phyloP scores from a whole-genome alignment of 129 eudicot genomes.

The Saposhnikovia divaricata region DNA sequence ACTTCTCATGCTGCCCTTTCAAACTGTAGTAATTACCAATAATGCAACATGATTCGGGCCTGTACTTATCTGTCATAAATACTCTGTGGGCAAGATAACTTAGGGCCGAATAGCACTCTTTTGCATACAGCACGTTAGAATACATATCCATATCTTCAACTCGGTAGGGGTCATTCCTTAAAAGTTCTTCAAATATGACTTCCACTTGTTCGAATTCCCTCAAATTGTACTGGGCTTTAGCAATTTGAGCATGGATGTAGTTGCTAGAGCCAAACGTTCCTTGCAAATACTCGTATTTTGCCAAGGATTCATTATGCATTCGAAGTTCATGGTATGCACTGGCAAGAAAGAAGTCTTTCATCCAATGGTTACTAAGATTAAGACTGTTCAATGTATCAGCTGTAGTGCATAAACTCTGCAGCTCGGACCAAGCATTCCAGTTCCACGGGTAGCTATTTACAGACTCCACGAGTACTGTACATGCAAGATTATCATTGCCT shows the following conservation, averaged over 20 bases:
- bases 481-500: slow-evolving; percentile 68
- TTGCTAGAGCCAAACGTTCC: slow-evolving; percentile 65
- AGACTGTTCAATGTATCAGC: slow-evolving; percentile 64
- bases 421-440: slow-evolving; percentile 89
- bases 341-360: slow-evolving; percentile 98
- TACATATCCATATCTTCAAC: slow-evolving; percentile 98
- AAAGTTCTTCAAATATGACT: slow-evolving; percentile 84
- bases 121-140: slow-evolving; percentile 85
- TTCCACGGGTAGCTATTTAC: slow-evolving; percentile 94
- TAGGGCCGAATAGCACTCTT: slow-evolving; percentile 76
- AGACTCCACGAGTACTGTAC: slow-evolving; percentile 63
- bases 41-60: slow-evolving; percentile 95
- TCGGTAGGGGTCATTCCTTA: slow-evolving; percentile 78
- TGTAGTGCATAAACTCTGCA: slow-evolving; percentile 74
- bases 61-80: slow-evolving; percentile 77
- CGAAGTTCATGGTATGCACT: slow-evolving; percentile 71
- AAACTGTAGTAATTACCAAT: slow-evolving; percentile 87
- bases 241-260: slow-evolving; percentile 84
- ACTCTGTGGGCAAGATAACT: slow-evolving; percentile 89
- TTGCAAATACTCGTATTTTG: slow-evolving; percentile 64
- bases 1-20: slow-evolving; percentile 92
- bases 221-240: slow-evolving; percentile 77
- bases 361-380: slow-evolving; percentile 76
- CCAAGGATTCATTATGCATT: slow-evolving; percentile 69
- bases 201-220: slow-evolving; percentile 91